A percentile compares a stretch with the other conserved stretches of the same genome.
phyloP scores from a whole-genome alignment of 441 rosid genomes.

The Bruguiera hainesii region DNA sequence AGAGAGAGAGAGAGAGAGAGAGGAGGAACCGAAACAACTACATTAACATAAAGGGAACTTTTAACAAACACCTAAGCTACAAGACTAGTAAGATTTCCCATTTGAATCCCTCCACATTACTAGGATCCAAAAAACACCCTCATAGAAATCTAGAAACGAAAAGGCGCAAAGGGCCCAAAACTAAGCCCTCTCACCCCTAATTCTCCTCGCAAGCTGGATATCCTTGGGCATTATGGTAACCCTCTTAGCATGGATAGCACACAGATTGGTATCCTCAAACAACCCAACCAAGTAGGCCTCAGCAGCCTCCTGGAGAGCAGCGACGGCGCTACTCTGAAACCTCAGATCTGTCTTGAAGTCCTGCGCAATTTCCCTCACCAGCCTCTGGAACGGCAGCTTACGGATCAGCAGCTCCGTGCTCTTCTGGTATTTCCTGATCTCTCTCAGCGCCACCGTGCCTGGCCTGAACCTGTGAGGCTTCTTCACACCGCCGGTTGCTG shows the following conservation, averaged over 20 bases:
- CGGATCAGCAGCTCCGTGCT: slow-evolving; percentile 61
- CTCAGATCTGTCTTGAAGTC: slow-evolving; percentile 66
- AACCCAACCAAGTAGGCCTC: slow-evolving; percentile 66
- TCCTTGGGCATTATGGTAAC: slow-evolving; percentile 74
- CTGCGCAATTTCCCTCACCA: slow-evolving; percentile 66
- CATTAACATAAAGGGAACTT: too few relatives aligned
- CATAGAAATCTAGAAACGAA: neutral
- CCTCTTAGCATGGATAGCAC: slow-evolving; percentile 69
- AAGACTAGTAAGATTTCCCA: too few relatives aligned
- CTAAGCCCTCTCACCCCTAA: slow-evolving; percentile 71
- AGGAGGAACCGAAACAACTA: too few relatives aligned
- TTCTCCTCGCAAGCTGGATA: slow-evolving; percentile 57
- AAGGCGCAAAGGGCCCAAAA: neutral
- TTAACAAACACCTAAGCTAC: too few relatives aligned
- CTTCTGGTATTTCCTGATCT: slow-evolving; percentile 56
- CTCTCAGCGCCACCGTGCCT: slow-evolving; percentile 55
- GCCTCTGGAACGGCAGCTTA: slow-evolving; percentile 58
- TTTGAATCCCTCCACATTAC: neutral
- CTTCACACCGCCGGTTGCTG: slow-evolving; percentile 67
- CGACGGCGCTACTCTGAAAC: slow-evolving; percentile 67
- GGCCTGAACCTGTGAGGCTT: slow-evolving; percentile 66
- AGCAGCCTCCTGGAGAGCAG: slow-evolving; percentile 65
- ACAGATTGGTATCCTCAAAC: slow-evolving; percentile 67
- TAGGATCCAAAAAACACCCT: neutral
- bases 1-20: too few relatives aligned